Base-by-base conservation (phyloP, 305 asterid species). In the Petunia hybrid region DNA sequence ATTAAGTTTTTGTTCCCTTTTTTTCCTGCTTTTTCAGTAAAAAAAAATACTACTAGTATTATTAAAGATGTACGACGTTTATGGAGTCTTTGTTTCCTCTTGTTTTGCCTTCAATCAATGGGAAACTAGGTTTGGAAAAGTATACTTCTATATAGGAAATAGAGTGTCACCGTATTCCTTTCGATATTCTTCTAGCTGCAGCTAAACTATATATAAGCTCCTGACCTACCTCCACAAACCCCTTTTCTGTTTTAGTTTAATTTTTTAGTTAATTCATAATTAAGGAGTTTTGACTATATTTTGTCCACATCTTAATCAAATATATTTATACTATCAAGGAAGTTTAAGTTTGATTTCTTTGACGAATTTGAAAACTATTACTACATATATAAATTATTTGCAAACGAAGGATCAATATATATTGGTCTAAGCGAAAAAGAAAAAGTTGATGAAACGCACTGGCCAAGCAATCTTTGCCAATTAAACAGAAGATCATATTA, bases 211-310 rank as follows among this genome's bases (percentile, higher is more conserved):
- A 35, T 31, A 35, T 6, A 3, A 35, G 12, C 45, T 69, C 12
- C 0, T 22, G 78, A 71, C 62, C 78, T 71, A 48, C 78, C 45
- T 71, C 78, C 78, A 48, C 78, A 70, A 48, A 31, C 78, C 60
- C 60, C 43, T 56, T 35, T 31, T 48, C 35, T n/a, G 35, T 1
- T 31, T 71, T 3, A 31, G 78, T 71, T 71, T 35, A 45, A 71
- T 31, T 35, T 35, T 14, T 0, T 31, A 10, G 45, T 46, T 12
- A 48, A 35, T 12, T 71, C 78, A 3, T 71, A 41, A 42, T 68
- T 68, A 71, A 48, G 3, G 35, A 66, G 2, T n/a, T 63, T 60
- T 60, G 22, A 22, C 65, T 22, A 60, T 59, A n/a, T 59, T 22
- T 6, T 60, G 13, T 31, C 66, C 66, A 16, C 68, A 35, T 9